These are phyloP conservation scores for Trichoderma pleuroti DNA, from an alignment of 2,329 filamentous ascomycete genomes.

Conservation along the genomic window DNA sequence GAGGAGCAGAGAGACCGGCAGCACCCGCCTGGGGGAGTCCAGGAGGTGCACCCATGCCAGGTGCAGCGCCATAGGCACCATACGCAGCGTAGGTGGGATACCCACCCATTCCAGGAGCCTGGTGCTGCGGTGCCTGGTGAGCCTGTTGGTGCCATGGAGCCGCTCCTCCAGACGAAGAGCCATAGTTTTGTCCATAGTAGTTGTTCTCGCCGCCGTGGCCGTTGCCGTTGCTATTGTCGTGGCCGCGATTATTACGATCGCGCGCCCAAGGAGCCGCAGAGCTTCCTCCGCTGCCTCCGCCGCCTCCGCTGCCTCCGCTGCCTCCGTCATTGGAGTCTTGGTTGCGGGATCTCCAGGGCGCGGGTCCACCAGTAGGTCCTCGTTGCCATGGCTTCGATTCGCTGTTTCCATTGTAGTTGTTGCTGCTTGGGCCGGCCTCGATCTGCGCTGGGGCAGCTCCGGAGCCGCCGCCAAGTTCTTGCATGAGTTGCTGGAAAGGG, in stretches of 20 bases:
- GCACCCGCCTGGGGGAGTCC: constrained; percentile 43
- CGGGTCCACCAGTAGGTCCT: constrained; percentile 76
- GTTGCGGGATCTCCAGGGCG: constrained; percentile 67
- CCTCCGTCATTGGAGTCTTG: constrained; percentile 50
- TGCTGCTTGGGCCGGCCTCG: constrained; percentile 72
- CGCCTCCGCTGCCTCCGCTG: no score
- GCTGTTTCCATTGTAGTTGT: constrained; percentile 39
- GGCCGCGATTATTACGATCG: constrained; percentile 53
- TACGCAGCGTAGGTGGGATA: constrained; percentile 54
- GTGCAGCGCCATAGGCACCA: constrained; percentile 46
- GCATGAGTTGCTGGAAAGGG: constrained; percentile 77
- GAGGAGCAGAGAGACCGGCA: constrained; percentile 51
- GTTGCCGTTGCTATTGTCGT: constrained; percentile 36
- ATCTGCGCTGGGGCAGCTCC: constrained; percentile 71
- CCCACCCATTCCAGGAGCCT: constrained; percentile 51
- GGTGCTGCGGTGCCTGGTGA: constrained; percentile 40
- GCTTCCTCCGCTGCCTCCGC: constrained; percentile 39
- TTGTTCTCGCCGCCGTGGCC: constrained; percentile 23
- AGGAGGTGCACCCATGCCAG: constrained; percentile 40
- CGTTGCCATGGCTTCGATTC: constrained; percentile 85
- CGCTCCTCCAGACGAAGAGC: constrained; percentile 26
- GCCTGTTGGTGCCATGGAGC: constrained; percentile 46
- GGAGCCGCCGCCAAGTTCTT: constrained; percentile 82
- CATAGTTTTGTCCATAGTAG: constrained; percentile 29
- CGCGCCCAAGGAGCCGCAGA: constrained; percentile 59